Conservation (phyloP, 1,284 basidiomycete species). For the Marasmius sp. region DNA sequence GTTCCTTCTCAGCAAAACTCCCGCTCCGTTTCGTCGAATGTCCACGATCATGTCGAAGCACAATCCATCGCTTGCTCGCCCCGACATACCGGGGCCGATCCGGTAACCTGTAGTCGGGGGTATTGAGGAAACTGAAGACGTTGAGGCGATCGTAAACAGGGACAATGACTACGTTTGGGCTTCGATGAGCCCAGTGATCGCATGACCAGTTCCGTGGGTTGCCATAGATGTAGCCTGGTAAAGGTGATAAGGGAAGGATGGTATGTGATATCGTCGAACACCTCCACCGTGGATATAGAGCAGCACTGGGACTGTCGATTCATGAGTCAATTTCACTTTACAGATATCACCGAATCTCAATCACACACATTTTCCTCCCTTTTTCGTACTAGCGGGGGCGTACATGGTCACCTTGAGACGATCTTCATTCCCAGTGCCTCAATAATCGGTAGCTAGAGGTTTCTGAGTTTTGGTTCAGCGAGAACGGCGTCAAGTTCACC, state of each 20-base stretch:
- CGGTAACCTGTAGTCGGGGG: constrained; percentile 48
- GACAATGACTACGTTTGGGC: constrained; percentile 51
- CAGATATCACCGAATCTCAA: background rate
- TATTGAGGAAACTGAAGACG: constrained; percentile 53
- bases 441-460: constrained; percentile 43
- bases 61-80: too few species aligned
- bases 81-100: constrained; percentile 29
- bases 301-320: constrained; percentile 24
- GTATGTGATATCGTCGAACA: constrained; percentile 16
- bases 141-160: constrained; percentile 55
- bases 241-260: constrained; percentile 10
- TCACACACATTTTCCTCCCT: constrained; percentile 40
- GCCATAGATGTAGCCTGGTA: constrained; percentile 50
- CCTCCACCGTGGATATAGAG: constrained; percentile 71
- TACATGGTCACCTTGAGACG: constrained; percentile 57
- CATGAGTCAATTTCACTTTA: background rate
- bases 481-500: background rate
- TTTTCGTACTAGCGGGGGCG: constrained; percentile 42
- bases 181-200: constrained; percentile 52
- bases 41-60: too few species aligned
- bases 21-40: too few species aligned
- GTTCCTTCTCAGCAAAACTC: too few species aligned
- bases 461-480: background rate
- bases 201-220: constrained; percentile 59
- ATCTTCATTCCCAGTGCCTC: constrained; percentile 63